Conservation (phyloP, 148 eudicot genomes). For the Linanthus parryae region DNA sequence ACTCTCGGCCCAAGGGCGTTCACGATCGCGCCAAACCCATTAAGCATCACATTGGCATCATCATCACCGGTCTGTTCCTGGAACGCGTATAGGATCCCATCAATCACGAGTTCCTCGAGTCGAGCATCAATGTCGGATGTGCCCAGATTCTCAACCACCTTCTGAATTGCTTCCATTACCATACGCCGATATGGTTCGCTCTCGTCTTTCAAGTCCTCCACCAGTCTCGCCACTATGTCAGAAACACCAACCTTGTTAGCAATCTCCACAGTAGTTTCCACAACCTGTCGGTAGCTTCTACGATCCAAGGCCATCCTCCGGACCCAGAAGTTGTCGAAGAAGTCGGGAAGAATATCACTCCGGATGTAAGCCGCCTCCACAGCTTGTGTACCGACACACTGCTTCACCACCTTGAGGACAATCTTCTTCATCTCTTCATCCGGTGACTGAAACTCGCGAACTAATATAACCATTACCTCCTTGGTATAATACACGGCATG, state of each 20-base stretch:
- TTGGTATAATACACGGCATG: slow-evolving; percentile 92
- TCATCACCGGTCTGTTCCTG: slow-evolving; percentile 96
- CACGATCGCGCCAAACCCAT: slow-evolving; percentile 93
- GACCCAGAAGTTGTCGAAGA: slow-evolving; percentile 84
- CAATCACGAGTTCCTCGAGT: slow-evolving; percentile 85
- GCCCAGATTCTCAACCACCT: slow-evolving; percentile 80
- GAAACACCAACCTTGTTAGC: slow-evolving; percentile 93
- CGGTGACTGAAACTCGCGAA: slow-evolving; percentile 95
- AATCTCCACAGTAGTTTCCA: slow-evolving; percentile 88
- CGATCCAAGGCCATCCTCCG: slow-evolving; percentile 94
- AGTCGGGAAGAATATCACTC: slow-evolving; percentile 82
- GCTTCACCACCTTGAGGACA: slow-evolving; percentile 90
- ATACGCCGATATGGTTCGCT: slow-evolving; percentile 93
- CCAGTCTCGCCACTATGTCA: slow-evolving; percentile 82
- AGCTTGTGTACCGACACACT: slow-evolving; percentile 94
- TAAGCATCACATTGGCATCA: slow-evolving; percentile 96
- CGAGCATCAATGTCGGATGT: slow-evolving; percentile 89
- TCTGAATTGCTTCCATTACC: slow-evolving; percentile 98
- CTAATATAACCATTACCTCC: slow-evolving; percentile 81
- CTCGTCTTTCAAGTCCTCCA: slow-evolving; percentile 92
- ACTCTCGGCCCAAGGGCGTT: slow-evolving; percentile 86
- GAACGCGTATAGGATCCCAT: slow-evolving; percentile 89
- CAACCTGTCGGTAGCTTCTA: slow-evolving; percentile 83
- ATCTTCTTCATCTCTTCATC: slow-evolving; percentile 99
- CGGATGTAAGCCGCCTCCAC: slow-evolving; percentile 85